These are phyloP conservation scores for Aspergillus steynii DNA, from an alignment of 495 filamentous ascomycete species.

Conservation along the genomic window DNA sequence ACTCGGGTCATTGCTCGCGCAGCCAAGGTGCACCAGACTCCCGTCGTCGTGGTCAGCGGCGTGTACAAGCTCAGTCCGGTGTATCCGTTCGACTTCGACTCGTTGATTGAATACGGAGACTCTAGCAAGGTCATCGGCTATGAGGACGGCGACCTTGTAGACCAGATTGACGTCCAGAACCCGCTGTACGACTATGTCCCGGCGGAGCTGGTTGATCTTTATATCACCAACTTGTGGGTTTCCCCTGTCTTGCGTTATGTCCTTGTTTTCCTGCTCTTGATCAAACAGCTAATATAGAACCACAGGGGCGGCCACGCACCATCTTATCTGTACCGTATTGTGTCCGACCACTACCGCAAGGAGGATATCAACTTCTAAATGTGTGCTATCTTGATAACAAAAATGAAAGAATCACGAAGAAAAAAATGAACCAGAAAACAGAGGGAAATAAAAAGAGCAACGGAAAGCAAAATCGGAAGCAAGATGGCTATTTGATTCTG, in stretches of 20 bases:
- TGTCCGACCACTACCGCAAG: constrained; percentile 80
- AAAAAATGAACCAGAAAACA: constrained; percentile 2
- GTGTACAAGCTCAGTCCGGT: constrained; percentile 91
- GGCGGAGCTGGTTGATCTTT: constrained; percentile 78
- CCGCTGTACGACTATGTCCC: constrained; percentile 82
- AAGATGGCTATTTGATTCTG: neutral
- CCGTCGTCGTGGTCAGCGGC: constrained; percentile 80
- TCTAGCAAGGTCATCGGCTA: constrained; percentile 70
- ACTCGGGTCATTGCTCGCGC: constrained; percentile 77
- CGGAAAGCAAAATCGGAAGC: neutral
- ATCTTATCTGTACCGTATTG: constrained; percentile 76
- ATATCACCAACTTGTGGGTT: constrained; percentile 90
- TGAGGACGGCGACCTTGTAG: constrained; percentile 71
- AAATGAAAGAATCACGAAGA: constrained; percentile 8
- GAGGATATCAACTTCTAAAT: constrained; percentile 70
- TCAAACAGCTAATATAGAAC: constrained; percentile 26
- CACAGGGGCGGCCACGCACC: constrained; percentile 75
- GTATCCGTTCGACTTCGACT: constrained; percentile 76
- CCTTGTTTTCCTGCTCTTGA: neutral
- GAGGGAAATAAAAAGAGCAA: neutral
- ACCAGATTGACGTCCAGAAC: constrained; percentile 76
- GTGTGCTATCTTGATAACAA: neutral
- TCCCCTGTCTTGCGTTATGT: neutral
- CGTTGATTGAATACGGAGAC: constrained; percentile 79
- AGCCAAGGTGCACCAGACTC: constrained; percentile 73